Percentiles rank a stretch among this genome's conserved stretches.
These are phyloP conservation scores for Thozetella sp. DNA, from an alignment of 495 filamentous ascomycete species.

Conservation along the genomic window DNA sequence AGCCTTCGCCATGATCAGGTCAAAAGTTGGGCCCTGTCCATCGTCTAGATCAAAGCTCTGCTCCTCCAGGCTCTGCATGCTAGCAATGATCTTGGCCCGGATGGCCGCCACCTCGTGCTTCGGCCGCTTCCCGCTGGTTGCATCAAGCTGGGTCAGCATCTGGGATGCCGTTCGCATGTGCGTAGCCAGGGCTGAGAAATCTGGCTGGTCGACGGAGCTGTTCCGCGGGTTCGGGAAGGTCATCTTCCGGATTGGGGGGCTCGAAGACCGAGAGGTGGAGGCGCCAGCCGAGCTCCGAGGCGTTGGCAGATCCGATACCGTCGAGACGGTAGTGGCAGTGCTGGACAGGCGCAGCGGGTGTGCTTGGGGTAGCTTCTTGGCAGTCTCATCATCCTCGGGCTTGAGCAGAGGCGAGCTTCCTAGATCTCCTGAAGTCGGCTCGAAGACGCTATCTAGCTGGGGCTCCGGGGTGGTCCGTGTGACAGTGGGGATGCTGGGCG, in stretches of 20 bases:
- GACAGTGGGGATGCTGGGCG: slow-evolving; percentile 28
- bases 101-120: slow-evolving; percentile 75
- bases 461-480: slow-evolving; percentile 32
- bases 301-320: slow-evolving; percentile 49
- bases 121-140: slow-evolving; percentile 70
- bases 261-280: slow-evolving; percentile 60
- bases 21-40: slow-evolving; percentile 64
- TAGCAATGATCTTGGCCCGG: slow-evolving; percentile 75
- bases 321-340: slow-evolving; percentile 52
- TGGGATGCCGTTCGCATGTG: slow-evolving; percentile 81
- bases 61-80: slow-evolving; percentile 82
- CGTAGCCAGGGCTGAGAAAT: slow-evolving; percentile 73
- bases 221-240: slow-evolving; percentile 44
- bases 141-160: slow-evolving; percentile 77
- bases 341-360: slow-evolving; percentile 54
- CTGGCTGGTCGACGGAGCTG: slow-evolving; percentile 58
- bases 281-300: slow-evolving; percentile 58
- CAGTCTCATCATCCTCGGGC: slow-evolving; percentile 41
- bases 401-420: slow-evolving; percentile 67
- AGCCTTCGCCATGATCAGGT: slow-evolving; percentile 68
- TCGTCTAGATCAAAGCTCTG: slow-evolving; percentile 71
- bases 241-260: slow-evolving; percentile 54
- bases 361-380: slow-evolving; percentile 10
- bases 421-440: slow-evolving; percentile 71
- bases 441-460: slow-evolving; percentile 73